Evolutionary conservation across 371 early-diverging fungal species (phyloP).

Genomic region (Sanchytrium tribonematis): DNA sequence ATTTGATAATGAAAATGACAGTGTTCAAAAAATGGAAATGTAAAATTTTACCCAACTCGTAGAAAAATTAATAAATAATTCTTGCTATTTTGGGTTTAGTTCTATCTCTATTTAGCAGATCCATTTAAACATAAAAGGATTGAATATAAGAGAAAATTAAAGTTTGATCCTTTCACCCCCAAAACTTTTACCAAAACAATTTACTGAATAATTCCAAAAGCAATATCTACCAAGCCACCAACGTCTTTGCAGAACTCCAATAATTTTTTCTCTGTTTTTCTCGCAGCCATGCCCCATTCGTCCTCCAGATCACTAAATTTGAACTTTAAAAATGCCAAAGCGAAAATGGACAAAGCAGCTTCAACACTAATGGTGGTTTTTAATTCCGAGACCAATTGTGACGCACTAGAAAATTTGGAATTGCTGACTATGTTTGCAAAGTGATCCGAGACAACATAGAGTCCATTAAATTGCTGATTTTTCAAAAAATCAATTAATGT

Average conservation of each 20-base stretch:
- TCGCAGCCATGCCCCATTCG: constrained; percentile 9
- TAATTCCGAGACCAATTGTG: not conserved
- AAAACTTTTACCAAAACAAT: too few relatives aligned
- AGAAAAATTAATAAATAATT: too few relatives aligned
- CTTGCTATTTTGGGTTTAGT: too few relatives aligned
- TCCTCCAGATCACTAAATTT: constrained; percentile 4
- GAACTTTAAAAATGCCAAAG: constrained; percentile 6
- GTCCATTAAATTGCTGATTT: constrained; percentile 12
- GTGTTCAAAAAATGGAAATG: too few relatives aligned
- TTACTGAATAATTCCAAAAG: too few relatives aligned
- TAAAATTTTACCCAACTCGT: too few relatives aligned
- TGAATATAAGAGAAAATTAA: too few relatives aligned
- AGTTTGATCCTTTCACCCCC: too few relatives aligned
- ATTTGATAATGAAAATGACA: too few relatives aligned
- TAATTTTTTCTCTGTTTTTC: constrained; percentile 5
- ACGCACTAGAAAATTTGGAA: constrained; percentile 2
- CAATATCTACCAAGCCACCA: not conserved
- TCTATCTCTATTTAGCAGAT: too few relatives aligned
- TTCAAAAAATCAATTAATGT: constrained; percentile 4
- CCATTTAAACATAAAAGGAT: too few relatives aligned
- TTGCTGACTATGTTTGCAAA: constrained; percentile 7
- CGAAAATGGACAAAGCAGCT: constrained; percentile 7
- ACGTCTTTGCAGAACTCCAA: not conserved
- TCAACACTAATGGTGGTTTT: not conserved
- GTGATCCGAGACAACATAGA: constrained; percentile 5